Evolutionary conservation across 768 basidiomycete species (phyloP).

Genomic region (Suillus hirtellus): DNA sequence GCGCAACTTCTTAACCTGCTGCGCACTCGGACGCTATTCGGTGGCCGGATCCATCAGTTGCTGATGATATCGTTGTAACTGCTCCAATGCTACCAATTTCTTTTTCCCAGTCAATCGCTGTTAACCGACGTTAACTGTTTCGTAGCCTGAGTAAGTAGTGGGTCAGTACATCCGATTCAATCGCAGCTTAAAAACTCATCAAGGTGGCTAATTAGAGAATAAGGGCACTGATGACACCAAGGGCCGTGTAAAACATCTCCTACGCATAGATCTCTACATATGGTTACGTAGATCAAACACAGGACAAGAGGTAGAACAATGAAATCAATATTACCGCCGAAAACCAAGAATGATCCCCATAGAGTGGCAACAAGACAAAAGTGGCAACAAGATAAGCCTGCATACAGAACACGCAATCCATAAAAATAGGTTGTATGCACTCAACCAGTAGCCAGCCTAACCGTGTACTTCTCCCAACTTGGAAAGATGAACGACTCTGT

Average conservation of each 20-base stretch:
- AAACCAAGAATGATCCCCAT: background rate
- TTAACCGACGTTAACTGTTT: no score
- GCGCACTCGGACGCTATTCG: no score
- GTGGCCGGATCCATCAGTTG: no score
- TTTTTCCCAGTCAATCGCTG: no score
- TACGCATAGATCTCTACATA: background rate
- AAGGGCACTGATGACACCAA: background rate
- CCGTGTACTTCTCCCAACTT: constrained; percentile 65
- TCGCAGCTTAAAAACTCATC: no score
- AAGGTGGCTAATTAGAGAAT: no score
- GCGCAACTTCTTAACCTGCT: no score
- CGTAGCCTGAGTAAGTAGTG: no score
- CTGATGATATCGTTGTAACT: no score
- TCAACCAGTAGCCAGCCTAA: constrained; percentile 40
- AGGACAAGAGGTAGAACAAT: background rate
- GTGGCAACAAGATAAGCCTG: background rate
- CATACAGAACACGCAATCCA: background rate
- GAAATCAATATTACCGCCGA: background rate
- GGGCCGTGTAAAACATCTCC: background rate
- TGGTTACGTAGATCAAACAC: background rate
- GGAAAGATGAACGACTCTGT: constrained; percentile 55
- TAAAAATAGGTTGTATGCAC: background rate
- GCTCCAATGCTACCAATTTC: no score
- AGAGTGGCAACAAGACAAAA: background rate
- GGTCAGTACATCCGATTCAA: no score